phyloP scores from a whole-genome alignment of 2,329 filamentous ascomycete species.

The Neurospora sp. region DNA sequence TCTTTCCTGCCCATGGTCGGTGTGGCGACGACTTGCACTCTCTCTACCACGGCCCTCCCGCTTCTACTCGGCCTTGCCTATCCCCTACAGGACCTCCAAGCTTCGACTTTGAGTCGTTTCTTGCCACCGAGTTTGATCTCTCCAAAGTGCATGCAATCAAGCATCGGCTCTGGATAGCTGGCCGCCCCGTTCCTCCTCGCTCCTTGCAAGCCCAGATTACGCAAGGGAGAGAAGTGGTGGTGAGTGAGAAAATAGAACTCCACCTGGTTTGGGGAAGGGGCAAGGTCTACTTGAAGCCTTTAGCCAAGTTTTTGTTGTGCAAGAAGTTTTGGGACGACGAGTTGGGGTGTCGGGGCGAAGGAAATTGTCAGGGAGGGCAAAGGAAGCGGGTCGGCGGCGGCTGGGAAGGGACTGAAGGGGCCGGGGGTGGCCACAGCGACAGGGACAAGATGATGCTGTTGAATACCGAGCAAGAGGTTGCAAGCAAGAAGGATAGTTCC shows the following conservation, averaged over 20 bases:
- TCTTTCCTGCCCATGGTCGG: background rate
- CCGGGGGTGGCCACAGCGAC: background rate
- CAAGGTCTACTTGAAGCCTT: slow-evolving; percentile 25
- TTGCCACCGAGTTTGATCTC: background rate
- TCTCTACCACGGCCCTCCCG: background rate
- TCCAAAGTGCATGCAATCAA: background rate
- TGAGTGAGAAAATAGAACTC: slow-evolving; percentile 24
- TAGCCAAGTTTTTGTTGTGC: slow-evolving; percentile 26
- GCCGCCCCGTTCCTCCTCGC: slow-evolving; percentile 12
- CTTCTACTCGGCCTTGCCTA: background rate
- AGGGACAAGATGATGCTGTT: background rate
- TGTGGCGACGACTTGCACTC: background rate
- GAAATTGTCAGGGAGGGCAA: background rate
- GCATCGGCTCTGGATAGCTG: background rate
- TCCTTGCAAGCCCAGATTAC: slow-evolving; percentile 16
- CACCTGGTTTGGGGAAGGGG: slow-evolving; percentile 21
- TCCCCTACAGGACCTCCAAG: background rate
- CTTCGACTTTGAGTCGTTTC: background rate
- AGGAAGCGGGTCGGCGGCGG: slow-evolving; percentile 6
- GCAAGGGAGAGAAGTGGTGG: slow-evolving; percentile 14
- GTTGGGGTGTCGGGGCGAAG: background rate
- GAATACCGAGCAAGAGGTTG: background rate
- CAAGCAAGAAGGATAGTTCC: background rate
- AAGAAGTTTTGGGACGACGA: slow-evolving; percentile 19
- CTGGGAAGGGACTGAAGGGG: background rate